These are phyloP conservation scores for Adiantum capillusveneris DNA, from an alignment of 75 land plant genomes.

Conservation along the genomic window DNA sequence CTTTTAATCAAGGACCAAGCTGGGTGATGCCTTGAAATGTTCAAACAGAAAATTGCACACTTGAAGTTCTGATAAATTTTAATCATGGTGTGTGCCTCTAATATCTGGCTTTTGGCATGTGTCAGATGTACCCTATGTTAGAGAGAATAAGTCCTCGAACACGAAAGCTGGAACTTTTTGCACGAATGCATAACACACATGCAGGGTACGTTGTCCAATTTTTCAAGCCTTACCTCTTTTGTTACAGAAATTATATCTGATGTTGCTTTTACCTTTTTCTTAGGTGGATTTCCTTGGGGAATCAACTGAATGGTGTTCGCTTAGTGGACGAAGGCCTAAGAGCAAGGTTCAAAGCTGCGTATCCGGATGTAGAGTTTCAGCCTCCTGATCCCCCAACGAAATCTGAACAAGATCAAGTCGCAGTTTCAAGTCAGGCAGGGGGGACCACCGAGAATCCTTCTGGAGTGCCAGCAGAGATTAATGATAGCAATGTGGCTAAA, in stretches of 20 bases:
- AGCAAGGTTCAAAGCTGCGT: conserved; percentile 90
- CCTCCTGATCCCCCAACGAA: conserved; percentile 75
- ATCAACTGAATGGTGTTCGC: conserved; percentile 81
- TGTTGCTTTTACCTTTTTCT: neutral
- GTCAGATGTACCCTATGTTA: conserved; percentile 97
- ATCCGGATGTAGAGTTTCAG: conserved; percentile 82
- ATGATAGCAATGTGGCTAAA: neutral
- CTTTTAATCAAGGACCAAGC: too few species aligned
- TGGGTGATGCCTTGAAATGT: too few species aligned
- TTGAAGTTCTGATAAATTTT: too few species aligned
- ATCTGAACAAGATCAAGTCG: conserved; percentile 43
- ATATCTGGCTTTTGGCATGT: too few species aligned
- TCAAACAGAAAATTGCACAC: too few species aligned
- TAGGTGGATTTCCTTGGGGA: conserved; percentile 96
- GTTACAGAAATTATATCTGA: neutral
- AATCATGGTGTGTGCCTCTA: too few species aligned
- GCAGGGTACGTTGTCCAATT: conserved; percentile 56
- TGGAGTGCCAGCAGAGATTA: neutral
- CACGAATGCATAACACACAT: conserved; percentile 96
- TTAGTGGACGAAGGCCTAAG: conserved; percentile 89
- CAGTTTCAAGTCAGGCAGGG: conserved; percentile 16
- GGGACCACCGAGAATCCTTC: neutral
- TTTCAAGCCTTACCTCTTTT: neutral
- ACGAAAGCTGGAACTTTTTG: conserved; percentile 94
- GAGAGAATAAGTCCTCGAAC: conserved; percentile 97